Percentiles rank a stretch among this genome's conserved stretches.
phyloP scores from a whole-genome alignment of 495 filamentous ascomycete species.

The Cercophora newfieldiana region DNA sequence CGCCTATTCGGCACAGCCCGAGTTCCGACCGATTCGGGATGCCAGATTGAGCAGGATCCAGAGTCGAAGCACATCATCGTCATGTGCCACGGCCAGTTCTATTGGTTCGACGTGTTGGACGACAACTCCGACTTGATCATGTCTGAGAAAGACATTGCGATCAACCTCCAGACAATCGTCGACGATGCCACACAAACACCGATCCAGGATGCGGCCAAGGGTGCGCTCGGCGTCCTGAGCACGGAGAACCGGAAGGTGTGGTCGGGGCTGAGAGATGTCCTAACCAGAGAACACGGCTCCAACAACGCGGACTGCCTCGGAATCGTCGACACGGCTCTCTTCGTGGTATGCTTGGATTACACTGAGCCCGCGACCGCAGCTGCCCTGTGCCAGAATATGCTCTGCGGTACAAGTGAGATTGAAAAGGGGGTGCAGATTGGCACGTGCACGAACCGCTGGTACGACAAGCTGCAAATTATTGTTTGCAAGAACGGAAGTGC shows the following conservation, averaged over 20 bases:
- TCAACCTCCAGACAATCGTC: slow-evolving; percentile 90
- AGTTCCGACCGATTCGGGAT: slow-evolving; percentile 92
- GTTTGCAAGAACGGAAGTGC: slow-evolving; percentile 98
- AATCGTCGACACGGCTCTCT: slow-evolving; percentile 93
- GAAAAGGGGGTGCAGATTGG: slow-evolving; percentile 93
- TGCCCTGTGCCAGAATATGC: slow-evolving; percentile 94
- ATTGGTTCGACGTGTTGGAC: slow-evolving; percentile 98
- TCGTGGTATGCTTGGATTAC: slow-evolving; percentile 88
- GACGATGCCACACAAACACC: slow-evolving; percentile 87
- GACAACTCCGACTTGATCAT: slow-evolving; percentile 94
- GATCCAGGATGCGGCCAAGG: slow-evolving; percentile 91
- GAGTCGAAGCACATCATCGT: slow-evolving; percentile 90
- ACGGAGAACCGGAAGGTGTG: slow-evolving; percentile 96
- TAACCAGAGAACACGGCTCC: slow-evolving; percentile 80
- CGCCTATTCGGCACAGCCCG: slow-evolving; percentile 93
- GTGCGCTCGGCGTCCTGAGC: slow-evolving; percentile 87
- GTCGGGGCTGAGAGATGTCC: slow-evolving; percentile 86
- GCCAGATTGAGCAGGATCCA: slow-evolving; percentile 91
- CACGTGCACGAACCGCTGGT: slow-evolving; percentile 98
- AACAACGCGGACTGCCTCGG: slow-evolving; percentile 94
- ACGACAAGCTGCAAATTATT: slow-evolving; percentile 98
- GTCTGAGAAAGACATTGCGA: slow-evolving; percentile 89
- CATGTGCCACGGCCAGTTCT: slow-evolving; percentile 93
- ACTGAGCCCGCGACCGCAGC: slow-evolving; percentile 78
- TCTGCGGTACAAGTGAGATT: slow-evolving; percentile 90